Base-by-base conservation (phyloP, 257 asterid genomes). In the Lantana camara region DNA sequence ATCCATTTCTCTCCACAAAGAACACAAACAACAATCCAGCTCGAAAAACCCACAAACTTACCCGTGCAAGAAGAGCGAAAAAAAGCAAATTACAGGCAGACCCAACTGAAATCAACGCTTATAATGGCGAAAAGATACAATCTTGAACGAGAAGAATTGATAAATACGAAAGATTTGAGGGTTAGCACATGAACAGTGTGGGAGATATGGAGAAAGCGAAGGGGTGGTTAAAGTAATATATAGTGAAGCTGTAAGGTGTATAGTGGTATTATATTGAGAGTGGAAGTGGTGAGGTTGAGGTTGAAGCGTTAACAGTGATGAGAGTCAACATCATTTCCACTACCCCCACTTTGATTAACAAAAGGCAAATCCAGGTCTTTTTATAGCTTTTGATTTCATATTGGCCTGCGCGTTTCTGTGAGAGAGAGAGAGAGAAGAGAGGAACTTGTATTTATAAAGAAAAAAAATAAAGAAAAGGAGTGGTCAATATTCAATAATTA, bases 111-210 rank as follows among this genome's bases (percentile, higher is more conserved):
- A 17, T 30, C 9, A 0, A 19, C 13, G 11, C 32, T 20, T 24
- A 60, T 4, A 29, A 16, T 30, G 16, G 60, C 14, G 19, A 58
- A 56, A 75, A 60, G 13, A 47, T 54, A 54, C 1, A 4, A 59
- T 32, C 62, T 66, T 64, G n/a, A 70, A 15, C 1, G 50, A n/a
- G 15, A 44, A 35, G 4, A 42, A 40, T 41, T 57, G 53, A 56
- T 38, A 59, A 54, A 41, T 27, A 20, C 27, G 49, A 64, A 27
- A 35, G 57, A 46, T 24, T 30, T 50, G 58, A 66, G 68, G 79
- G 68, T 12, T 63, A 74, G 75, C 79, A 63, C n/a, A 44, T 46
- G 70, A 61, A 73, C 55, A 67, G 73, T 45, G 66, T 9, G 21
- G 40, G 67, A 62, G 44, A 54, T 47, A 29, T 48, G 30, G 63